These are phyloP conservation scores for Scheffersomyces lignosus DNA, from an alignment of 805 yeast genomes.

Conservation along the genomic window DNA sequence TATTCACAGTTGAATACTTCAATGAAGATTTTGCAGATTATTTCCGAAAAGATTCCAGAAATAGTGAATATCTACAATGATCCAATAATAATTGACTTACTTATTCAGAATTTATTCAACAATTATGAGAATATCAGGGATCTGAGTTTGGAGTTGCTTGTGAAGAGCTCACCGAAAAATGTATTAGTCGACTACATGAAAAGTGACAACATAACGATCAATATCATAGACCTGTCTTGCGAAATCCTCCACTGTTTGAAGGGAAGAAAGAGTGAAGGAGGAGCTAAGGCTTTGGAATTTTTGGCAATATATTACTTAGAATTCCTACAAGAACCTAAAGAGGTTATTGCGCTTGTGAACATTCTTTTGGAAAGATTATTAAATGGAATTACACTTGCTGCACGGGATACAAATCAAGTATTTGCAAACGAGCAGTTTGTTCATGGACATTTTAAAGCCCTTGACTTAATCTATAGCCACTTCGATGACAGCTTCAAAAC, in stretches of 20 bases:
- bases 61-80: slow-evolving; percentile 48
- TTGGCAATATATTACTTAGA: slow-evolving; percentile 25
- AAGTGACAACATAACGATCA: not conserved
- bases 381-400: not conserved
- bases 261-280: slow-evolving; percentile 75
- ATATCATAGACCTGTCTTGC: slow-evolving; percentile 1
- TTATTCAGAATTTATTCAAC: slow-evolving; percentile 64
- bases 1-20: slow-evolving; percentile 38
- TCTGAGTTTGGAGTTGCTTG: slow-evolving; percentile 45
- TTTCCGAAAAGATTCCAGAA: slow-evolving; percentile 11
- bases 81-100: slow-evolving; percentile 39
- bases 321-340: not conserved
- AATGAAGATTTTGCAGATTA: slow-evolving; percentile 14
- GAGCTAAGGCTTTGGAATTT: slow-evolving; percentile 65
- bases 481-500: not conserved
- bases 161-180: slow-evolving; percentile 24
- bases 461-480: slow-evolving; percentile 42
- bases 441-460: slow-evolving; percentile 70
- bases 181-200: not conserved
- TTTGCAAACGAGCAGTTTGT: slow-evolving; percentile 20
- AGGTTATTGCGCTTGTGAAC: not conserved
- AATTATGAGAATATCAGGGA: slow-evolving; percentile 78
- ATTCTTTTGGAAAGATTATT: not conserved
- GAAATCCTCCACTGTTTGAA: slow-evolving; percentile 38
- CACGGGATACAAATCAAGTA: not conserved